Base-by-base conservation (phyloP, 768 basidiomycete species). In the Ephemerocybe angulata region DNA sequence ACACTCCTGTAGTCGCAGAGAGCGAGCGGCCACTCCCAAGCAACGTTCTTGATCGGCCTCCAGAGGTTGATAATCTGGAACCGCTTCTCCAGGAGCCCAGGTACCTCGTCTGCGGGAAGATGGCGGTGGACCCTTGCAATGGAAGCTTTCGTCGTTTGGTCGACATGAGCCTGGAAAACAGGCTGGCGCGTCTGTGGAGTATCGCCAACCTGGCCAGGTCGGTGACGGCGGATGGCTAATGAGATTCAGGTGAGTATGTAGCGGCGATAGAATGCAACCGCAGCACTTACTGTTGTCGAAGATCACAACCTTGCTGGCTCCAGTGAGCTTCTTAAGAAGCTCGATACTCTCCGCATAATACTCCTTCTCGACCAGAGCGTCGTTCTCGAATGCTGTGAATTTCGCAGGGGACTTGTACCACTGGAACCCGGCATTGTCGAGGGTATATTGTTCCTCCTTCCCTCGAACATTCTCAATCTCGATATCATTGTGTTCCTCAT, bases 321-420 rank as follows among this genome's bases (percentile, higher is more conserved):
- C 83, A 0, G 82, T 83, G 10, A 82, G 46, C 55, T 77, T 60
- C 69, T 85, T 84, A 30, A 86, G 67, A 29, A 83, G 63, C 60
- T 78, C 78, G 19, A 73, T 69, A 58, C 78, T 79, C 66, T 86
- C 84, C 1, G 75, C 72, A 62, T 85, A 85, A 63, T 86, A 86
- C 46, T 79, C 79, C 33, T 58, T 61, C 61, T 73, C 60, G 43
- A 86, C 74, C 33, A 74, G 76, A 75, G 69, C 10, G 62, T 60
- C 52, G 27, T 60, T 46, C 3, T 17, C 31, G 63, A 85, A 85
- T 1, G 74, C 57, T 4, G 66, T 75, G 55, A 78, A 74, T 52
- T 75, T 71, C 1, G 78, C 65, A 2, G 76, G 63, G 24, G 61
- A 57, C 11, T 53, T 46, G 41, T 56, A 67, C 55, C 65, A 79